phyloP scores from a whole-genome alignment of 768 basidiomycete genomes.

The Porphyrellus cyaneotinctus region DNA sequence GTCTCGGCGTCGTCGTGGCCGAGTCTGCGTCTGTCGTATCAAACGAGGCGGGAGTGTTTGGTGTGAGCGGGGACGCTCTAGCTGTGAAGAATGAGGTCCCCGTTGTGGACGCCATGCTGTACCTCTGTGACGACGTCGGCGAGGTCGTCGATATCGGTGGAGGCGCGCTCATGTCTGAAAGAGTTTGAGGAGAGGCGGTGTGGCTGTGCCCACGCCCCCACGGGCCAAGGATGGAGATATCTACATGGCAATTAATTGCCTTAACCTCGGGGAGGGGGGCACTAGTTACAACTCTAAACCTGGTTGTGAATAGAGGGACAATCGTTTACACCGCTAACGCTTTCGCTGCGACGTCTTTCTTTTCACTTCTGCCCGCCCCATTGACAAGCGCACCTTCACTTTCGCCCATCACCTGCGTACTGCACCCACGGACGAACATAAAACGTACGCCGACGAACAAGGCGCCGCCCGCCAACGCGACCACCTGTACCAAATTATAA shows the following conservation, averaged over 20 bases:
- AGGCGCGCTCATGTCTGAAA: background rate
- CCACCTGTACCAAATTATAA: slow-evolving; percentile 1
- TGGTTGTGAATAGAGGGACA: background rate
- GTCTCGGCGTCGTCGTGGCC: slow-evolving; percentile 34
- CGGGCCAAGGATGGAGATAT: no score
- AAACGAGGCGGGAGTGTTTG: background rate
- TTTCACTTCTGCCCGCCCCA: background rate
- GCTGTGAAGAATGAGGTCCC: slow-evolving; percentile 27
- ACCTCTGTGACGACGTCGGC: slow-evolving; percentile 14
- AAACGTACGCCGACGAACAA: slow-evolving; percentile 16
- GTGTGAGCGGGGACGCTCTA: slow-evolving; percentile 15
- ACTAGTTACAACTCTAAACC: no score
- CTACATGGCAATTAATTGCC: no score
- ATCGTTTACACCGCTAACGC: background rate
- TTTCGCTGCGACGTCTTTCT: background rate
- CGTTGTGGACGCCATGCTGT: slow-evolving; percentile 25
- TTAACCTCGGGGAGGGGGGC: no score
- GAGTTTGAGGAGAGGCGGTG: background rate
- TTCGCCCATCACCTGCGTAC: background rate
- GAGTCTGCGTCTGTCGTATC: slow-evolving; percentile 6
- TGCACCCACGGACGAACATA: background rate
- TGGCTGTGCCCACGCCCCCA: background rate
- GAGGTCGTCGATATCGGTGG: background rate
- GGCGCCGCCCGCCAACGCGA: slow-evolving; percentile 2
- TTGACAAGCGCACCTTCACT: background rate